phyloP scores from a whole-genome alignment of 2,329 filamentous ascomycete species.

The Aspergillus tubingensis region DNA sequence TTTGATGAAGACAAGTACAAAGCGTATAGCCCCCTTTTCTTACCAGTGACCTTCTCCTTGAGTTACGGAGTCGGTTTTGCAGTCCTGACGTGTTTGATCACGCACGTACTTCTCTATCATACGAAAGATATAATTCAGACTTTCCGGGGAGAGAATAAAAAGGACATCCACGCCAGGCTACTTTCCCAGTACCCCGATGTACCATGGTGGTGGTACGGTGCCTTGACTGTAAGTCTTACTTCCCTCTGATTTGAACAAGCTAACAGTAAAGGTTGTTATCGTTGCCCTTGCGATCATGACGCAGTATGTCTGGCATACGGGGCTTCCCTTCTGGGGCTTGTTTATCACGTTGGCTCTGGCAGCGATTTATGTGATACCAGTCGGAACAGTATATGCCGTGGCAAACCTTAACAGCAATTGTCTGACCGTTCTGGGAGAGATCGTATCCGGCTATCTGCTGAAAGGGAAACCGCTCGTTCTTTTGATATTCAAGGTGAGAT shows the following conservation, averaged over 20 bases:
- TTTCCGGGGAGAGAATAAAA: slow-evolving; percentile 28
- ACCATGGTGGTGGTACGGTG: slow-evolving; percentile 43
- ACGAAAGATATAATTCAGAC: slow-evolving; percentile 24
- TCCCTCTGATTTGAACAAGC: slow-evolving; percentile 20
- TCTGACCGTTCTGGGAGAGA: slow-evolving; percentile 44
- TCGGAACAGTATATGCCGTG: slow-evolving; percentile 44
- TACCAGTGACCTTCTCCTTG: slow-evolving; percentile 57
- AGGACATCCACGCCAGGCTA: slow-evolving; percentile 42
- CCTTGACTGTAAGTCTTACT: slow-evolving; percentile 25
- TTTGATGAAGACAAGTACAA: slow-evolving; percentile 62
- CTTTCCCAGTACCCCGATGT: slow-evolving; percentile 38
- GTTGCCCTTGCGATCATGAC: slow-evolving; percentile 36
- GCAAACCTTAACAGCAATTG: slow-evolving; percentile 45
- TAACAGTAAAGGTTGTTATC: slow-evolving; percentile 46
- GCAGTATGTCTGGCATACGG: slow-evolving; percentile 33
- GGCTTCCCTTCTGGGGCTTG: slow-evolving; percentile 43
- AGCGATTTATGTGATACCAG: slow-evolving; percentile 43
- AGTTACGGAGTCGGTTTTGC: slow-evolving; percentile 62
- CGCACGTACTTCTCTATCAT: slow-evolving; percentile 25
- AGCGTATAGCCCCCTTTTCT: slow-evolving; percentile 62
- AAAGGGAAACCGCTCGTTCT: slow-evolving; percentile 45
- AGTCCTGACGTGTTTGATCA: slow-evolving; percentile 54
- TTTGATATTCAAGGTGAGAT: slow-evolving; percentile 39
- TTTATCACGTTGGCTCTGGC: slow-evolving; percentile 43
- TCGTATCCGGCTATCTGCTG: slow-evolving; percentile 46